These are phyloP conservation scores for Sporothrix sp. DNA, from an alignment of 2,329 filamentous ascomycete species.

Conservation along the genomic window DNA sequence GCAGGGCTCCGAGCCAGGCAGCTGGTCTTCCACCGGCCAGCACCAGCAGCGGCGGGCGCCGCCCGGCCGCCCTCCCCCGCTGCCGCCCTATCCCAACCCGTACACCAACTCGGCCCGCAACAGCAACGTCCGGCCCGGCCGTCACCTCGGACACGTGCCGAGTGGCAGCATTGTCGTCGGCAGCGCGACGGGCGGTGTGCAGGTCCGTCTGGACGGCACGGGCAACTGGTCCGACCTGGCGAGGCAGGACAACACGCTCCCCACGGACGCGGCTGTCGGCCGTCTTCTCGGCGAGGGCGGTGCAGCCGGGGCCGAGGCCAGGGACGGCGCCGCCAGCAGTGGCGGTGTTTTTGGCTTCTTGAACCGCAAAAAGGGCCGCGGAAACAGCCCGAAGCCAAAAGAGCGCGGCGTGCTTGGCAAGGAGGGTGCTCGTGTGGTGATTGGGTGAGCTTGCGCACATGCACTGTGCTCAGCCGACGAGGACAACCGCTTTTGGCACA, in stretches of 20 bases:
- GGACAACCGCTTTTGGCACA: too few species aligned
- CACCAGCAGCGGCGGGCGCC: slow-evolving; percentile 19
- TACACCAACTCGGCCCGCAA: slow-evolving; percentile 28
- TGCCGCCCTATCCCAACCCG: slow-evolving; percentile 39
- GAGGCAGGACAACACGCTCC: slow-evolving; percentile 68
- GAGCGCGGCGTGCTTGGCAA: slow-evolving; percentile 91
- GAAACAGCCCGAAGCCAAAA: slow-evolving; percentile 86
- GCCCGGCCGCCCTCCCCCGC: slow-evolving; percentile 27
- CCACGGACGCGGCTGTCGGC: slow-evolving; percentile 51
- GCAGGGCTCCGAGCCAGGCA: slow-evolving; percentile 17
- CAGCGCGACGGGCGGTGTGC: slow-evolving; percentile 73
- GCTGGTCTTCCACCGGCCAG: slow-evolving; percentile 21
- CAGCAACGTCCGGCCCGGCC: slow-evolving; percentile 9
- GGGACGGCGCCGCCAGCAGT: slow-evolving; percentile 43
- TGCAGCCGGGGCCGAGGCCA: slow-evolving; percentile 33
- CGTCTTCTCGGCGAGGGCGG: slow-evolving; percentile 39
- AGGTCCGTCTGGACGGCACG: slow-evolving; percentile 81
- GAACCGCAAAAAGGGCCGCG: slow-evolving; percentile 77
- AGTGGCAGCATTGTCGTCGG: slow-evolving; percentile 59
- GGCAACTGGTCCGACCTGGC: slow-evolving; percentile 81
- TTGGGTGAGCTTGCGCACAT: slow-evolving; percentile 41
- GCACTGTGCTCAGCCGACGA: too few species aligned
- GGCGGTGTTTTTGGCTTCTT: slow-evolving; percentile 86
- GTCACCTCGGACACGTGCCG: slow-evolving; percentile 29
- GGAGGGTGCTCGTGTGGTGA: slow-evolving; percentile 78